These are phyloP conservation scores for Tricholoma terreum DNA, from an alignment of 768 basidiomycete genomes.

Conservation along the genomic window DNA sequence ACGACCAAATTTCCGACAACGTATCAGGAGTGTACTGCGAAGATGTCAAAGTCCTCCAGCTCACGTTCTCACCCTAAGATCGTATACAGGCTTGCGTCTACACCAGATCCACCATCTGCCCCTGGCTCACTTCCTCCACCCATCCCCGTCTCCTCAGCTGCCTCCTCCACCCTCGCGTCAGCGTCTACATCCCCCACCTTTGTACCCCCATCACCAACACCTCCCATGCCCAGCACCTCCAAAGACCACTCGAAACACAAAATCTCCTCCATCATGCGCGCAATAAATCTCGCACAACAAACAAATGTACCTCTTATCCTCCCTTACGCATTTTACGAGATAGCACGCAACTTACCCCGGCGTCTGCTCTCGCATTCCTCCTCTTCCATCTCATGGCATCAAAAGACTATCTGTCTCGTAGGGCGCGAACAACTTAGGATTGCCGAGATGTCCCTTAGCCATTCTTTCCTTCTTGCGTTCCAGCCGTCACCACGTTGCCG, in stretches of 20 bases:
- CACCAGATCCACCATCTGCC: neutral
- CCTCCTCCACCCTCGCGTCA: neutral
- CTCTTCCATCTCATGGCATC: conserved; percentile 36
- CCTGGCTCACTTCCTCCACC: neutral
- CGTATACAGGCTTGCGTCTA: neutral
- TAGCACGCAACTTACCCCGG: conserved; percentile 37
- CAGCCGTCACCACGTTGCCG: conserved; percentile 29
- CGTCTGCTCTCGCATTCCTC: conserved; percentile 36
- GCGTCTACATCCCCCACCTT: neutral
- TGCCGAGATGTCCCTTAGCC: conserved; percentile 40
- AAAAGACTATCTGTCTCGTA: conserved; percentile 37
- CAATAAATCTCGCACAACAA: conserved; percentile 41
- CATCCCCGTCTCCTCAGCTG: neutral
- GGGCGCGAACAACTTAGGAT: conserved; percentile 40
- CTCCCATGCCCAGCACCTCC: neutral
- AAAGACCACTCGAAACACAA: conserved; percentile 26
- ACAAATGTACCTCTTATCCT: conserved; percentile 38
- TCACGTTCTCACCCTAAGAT: conserved; percentile 7
- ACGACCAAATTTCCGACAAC: conserved; percentile 37
- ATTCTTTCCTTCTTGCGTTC: conserved; percentile 41
- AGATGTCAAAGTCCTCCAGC: conserved; percentile 13
- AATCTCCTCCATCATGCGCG: conserved; percentile 40
- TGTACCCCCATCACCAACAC: neutral
- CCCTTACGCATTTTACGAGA: conserved; percentile 49
- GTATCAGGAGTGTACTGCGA: conserved; percentile 34